Evolutionary conservation across 768 basidiomycete genomes (phyloP), one percentile per base, ranked within the genome.

Genomic region (Naganishia onofrii): DNA sequence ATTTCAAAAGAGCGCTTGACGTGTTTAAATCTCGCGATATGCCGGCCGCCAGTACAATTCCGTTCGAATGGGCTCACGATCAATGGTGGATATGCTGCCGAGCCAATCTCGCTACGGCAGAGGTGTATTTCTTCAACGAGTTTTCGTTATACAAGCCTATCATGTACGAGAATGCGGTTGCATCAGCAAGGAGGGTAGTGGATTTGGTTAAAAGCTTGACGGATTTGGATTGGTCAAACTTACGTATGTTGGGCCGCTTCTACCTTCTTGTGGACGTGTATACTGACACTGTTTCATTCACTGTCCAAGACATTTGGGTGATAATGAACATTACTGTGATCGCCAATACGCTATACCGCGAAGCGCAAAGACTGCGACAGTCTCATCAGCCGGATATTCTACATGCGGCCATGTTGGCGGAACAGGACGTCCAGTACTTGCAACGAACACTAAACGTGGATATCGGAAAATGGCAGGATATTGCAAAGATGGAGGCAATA

Each of bases 1-100:
- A 42, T 6, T 55, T 68, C 9, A 54, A 68, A 26, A 42, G 48
- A 3, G 55, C 53, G 2, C 36, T 71, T 21, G 65, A 71, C 21
- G 70, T 66, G 12, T 71, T 57, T 56, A 53, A 56, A 32, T 17
- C 67, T 28, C 32, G 57, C n/a, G 67, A 51, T 26, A 68, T 57
- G 54, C 53, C 55, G n/a, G 13, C 17, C 23, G 32, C 26, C 66
- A 29, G 31, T 38, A 17, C 17, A 26, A 44, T 60, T 21, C 68
- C 68, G n/a, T 23, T 29, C 19, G 70, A 75, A 44, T 71, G 72
- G 15, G 34, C 69, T 5, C 32, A 46, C 3, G 76, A 80, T 65
- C 79, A 77, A 29, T 80, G 77, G 77, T 80, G 75, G 74, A 75
- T 76, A 48, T 67, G 73, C 65, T 56, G 73, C 1, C 76, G 77